Evolutionary conservation across 768 basidiomycete genomes (phyloP), one percentile per base, ranked within the genome.

Genomic region (Sistotremastrum suecicum): DNA sequence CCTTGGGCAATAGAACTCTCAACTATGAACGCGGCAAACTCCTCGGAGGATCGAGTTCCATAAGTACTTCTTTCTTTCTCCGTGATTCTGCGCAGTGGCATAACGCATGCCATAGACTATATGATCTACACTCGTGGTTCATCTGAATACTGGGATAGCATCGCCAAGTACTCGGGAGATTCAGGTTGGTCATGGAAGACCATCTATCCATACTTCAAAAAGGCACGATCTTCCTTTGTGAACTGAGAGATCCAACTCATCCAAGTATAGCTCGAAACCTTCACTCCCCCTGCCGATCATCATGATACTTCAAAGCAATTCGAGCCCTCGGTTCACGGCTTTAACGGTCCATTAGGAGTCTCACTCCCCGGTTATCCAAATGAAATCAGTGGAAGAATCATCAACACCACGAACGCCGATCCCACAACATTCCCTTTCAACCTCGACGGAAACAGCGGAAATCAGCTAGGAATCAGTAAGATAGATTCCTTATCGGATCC

Each of bases 401-500:
- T 48, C 12, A 40, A 44, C 32, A 37, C 35, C 34, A 34, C 47
- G 2, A 20, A 20, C 20, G 20, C 20, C 20, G 20, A 20, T 20
- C 20, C 20, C 20, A 20, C 20, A 20, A 20, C 20, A 20, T 60
- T 58, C 38, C 56, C 58, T 1, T 60, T 52, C 50, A 54, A 55
- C 33, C 9, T 41, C 29, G 58, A 60, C 46, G 47, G 45, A 46
- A 57, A 56, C 45, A 49, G 51, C 2, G 58, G 57, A 1, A 42
- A 47, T 4, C 54, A 52, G 3, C n/a, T 58, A 1, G 58, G 58
- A 5, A 44, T 56, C 10, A 51, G 58, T 59, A 11, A 4, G 53
- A 38, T 49, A 7, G 10, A 35, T n/a, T 33, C n/a, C 20, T 20
- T 20, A 20, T 29, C 49, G 65, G 7, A 63, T 66, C 4, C 9